Conservation (phyloP, 2,329 filamentous ascomycete genomes). For the Colletotrichum sp. region DNA sequence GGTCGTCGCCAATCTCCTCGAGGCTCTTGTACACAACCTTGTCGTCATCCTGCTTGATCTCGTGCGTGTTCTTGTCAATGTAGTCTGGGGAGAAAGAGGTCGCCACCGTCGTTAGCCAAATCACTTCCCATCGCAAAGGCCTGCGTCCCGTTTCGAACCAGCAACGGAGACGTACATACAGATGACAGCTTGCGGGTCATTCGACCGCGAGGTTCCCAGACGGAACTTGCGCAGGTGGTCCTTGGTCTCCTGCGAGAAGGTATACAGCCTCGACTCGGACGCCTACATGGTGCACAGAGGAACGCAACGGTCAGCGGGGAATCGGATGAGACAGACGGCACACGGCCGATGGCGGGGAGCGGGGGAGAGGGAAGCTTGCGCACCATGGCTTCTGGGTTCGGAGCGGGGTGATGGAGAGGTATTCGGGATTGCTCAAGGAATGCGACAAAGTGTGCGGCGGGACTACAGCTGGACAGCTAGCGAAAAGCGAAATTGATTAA, state of each 20-base stretch:
- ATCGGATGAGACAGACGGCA: not conserved
- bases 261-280: constrained; percentile 90
- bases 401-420: not conserved
- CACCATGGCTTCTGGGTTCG: not conserved
- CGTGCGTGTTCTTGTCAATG: constrained; percentile 89
- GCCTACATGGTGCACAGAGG: constrained; percentile 39
- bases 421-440: not conserved
- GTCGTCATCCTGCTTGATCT: constrained; percentile 85
- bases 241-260: constrained; percentile 89
- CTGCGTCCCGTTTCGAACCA: not conserved
- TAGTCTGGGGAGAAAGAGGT: constrained; percentile 63
- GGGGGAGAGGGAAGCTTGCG: not conserved
- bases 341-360: not conserved
- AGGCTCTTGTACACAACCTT: constrained; percentile 80
- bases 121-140: not conserved
- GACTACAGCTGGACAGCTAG: not conserved
- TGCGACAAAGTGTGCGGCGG: not conserved
- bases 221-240: constrained; percentile 94
- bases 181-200: constrained; percentile 87
- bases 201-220: constrained; percentile 85
- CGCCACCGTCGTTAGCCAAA: not conserved
- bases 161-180: constrained; percentile 69
- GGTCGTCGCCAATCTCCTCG: constrained; percentile 81
- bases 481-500: not conserved
- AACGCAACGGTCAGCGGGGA: not conserved